phyloP scores from a whole-genome alignment of 352 stramenopile species.

The Globisporangium lucens region DNA sequence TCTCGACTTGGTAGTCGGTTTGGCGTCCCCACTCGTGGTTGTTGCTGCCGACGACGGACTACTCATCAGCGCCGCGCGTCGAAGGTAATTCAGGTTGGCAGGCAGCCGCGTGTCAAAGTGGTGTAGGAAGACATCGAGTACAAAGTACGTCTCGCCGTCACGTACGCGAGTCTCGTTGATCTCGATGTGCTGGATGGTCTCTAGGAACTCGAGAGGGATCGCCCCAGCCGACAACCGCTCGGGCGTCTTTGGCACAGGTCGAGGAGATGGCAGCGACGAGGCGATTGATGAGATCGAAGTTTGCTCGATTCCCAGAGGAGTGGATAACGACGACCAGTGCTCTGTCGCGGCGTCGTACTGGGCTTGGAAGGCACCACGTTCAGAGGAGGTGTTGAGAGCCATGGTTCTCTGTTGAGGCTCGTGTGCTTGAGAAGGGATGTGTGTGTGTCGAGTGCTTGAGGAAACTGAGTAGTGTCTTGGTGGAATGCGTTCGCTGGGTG shows the following conservation, averaged over 20 bases:
- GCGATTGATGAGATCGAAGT: too few relatives aligned
- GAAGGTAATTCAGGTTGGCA: not conserved
- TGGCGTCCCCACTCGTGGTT: not conserved
- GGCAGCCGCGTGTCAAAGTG: slow-evolving; percentile 13
- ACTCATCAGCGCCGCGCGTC: not conserved
- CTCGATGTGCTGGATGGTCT: slow-evolving; percentile 8
- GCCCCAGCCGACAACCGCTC: not conserved
- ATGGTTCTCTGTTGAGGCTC: too few relatives aligned
- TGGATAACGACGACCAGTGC: too few relatives aligned
- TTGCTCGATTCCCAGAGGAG: too few relatives aligned
- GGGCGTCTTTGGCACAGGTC: not conserved
- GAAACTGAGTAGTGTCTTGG: too few relatives aligned
- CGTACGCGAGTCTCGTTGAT: slow-evolving; percentile 14
- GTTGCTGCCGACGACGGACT: not conserved
- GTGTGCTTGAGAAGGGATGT: too few relatives aligned
- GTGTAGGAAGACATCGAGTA: slow-evolving; percentile 10
- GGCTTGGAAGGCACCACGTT: too few relatives aligned
- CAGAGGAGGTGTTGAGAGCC: too few relatives aligned
- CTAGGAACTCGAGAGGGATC: slow-evolving; percentile 2
- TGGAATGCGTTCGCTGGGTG: too few relatives aligned
- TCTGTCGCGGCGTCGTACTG: too few relatives aligned
- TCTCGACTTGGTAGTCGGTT: slow-evolving; percentile 46
- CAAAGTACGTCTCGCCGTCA: slow-evolving; percentile 12
- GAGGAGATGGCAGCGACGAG: not conserved
- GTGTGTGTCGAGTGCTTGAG: too few relatives aligned